These are phyloP conservation scores for Penicillium sp. DNA, from an alignment of 2,329 filamentous ascomycete species.

Conservation along the genomic window DNA sequence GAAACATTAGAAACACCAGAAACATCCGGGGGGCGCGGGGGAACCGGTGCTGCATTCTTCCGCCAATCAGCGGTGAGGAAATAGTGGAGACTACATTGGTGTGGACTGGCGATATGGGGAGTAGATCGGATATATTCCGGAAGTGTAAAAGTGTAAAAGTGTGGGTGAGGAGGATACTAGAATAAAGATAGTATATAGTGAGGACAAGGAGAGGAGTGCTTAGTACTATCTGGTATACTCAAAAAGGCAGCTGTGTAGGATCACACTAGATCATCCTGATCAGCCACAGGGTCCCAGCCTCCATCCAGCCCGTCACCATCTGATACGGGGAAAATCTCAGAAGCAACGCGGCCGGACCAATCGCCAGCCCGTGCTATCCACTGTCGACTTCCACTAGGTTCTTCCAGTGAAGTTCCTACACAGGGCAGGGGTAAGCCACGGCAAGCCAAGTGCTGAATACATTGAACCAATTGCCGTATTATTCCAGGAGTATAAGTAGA, in stretches of 20 bases:
- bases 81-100: too few species aligned
- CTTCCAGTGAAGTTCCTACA: too few species aligned
- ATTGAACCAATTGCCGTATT: not conserved
- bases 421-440: too few species aligned
- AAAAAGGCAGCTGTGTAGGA: too few species aligned
- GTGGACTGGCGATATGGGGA: too few species aligned
- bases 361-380: conserved; percentile 8
- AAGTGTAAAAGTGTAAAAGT: too few species aligned
- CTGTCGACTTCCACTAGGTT: not conserved
- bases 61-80: conserved; percentile 35
- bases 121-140: conserved; percentile 5
- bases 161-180: too few species aligned
- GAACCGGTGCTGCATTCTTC: conserved; percentile 33
- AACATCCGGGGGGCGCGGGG: conserved; percentile 27
- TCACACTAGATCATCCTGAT: too few species aligned
- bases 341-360: conserved; percentile 8
- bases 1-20: not conserved
- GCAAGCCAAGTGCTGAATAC: too few species aligned
- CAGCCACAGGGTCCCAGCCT: conserved; percentile 2
- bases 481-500: not conserved
- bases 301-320: conserved; percentile 1
- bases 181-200: too few species aligned
- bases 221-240: too few species aligned
- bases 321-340: conserved; percentile 29
- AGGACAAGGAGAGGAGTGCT: too few species aligned